phyloP scores from a whole-genome alignment of 179 eudicot species.

The Silene noctiflora region DNA sequence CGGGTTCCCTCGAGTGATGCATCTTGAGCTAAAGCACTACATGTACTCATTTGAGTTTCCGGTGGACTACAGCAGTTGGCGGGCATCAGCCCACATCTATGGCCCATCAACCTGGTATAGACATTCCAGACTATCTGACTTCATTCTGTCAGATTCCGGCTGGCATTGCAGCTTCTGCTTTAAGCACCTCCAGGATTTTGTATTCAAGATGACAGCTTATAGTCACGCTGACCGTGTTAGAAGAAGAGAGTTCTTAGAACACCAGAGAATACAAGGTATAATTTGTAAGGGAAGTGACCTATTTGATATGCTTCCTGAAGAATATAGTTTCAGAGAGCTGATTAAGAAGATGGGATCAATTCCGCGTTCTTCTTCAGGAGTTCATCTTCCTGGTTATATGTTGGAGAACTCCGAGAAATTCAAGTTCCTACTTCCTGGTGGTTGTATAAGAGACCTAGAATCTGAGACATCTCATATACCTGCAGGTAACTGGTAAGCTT shows the following conservation, averaged over 20 bases:
- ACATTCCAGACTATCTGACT: conserved; percentile 57
- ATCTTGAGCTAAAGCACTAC: conserved; percentile 67
- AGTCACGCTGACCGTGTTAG: conserved; percentile 86
- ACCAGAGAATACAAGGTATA: conserved; percentile 49
- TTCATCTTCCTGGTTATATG: conserved; percentile 75
- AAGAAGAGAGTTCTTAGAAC: conserved; percentile 46
- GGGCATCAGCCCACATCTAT: conserved; percentile 57
- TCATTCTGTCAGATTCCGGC: conserved; percentile 72
- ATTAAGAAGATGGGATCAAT: conserved; percentile 83
- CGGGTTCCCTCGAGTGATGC: conserved; percentile 56
- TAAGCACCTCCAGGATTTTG: conserved; percentile 52
- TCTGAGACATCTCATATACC: background rate
- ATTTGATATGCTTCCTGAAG: conserved; percentile 89
- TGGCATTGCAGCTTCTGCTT: conserved; percentile 97
- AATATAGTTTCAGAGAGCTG: conserved; percentile 62
- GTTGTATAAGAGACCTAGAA: conserved; percentile 53
- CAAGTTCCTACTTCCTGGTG: conserved; percentile 82
- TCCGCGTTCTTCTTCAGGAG: conserved; percentile 70
- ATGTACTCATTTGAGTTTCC: conserved; percentile 92
- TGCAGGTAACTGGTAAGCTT: too few species aligned
- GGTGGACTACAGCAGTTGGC: conserved; percentile 80
- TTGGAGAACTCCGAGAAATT: conserved; percentile 61
- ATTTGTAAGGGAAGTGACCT: conserved; percentile 71
- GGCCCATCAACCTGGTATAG: conserved; percentile 42
- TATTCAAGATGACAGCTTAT: conserved; percentile 83